A percentile compares a stretch with the other conserved stretches of the same genome.
Conservation (phyloP, 257 asterid species). For the Gardenia jasminoides region DNA sequence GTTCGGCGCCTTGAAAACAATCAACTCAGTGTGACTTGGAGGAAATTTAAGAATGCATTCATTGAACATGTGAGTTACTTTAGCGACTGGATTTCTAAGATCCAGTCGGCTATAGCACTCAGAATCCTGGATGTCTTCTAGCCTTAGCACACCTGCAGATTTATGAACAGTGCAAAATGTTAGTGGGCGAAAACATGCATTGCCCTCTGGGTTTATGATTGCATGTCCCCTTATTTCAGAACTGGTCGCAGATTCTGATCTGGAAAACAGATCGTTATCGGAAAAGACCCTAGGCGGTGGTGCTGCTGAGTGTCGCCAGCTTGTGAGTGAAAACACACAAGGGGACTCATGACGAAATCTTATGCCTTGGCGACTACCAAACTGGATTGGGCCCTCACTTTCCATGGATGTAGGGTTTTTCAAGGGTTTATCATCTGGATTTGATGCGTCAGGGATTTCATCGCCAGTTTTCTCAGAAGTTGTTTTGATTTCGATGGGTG, state of each 20-base stretch:
- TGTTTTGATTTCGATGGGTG: neutral
- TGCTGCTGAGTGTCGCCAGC: neutral
- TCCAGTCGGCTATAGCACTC: constrained; percentile 24
- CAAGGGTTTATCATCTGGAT: neutral
- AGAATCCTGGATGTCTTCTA: constrained; percentile 19
- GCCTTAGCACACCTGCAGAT: constrained; percentile 11
- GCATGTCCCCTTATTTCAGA: neutral
- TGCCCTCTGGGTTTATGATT: neutral
- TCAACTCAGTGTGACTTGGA: neutral
- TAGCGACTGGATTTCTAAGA: neutral
- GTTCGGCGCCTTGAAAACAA: neutral
- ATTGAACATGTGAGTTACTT: constrained; percentile 25
- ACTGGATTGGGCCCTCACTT: neutral
- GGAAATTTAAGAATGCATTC: constrained; percentile 35
- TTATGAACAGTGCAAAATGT: constrained; percentile 39
- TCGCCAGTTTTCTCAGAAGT: neutral
- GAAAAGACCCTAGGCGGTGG: neutral
- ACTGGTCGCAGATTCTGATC: neutral
- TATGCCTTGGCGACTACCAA: neutral
- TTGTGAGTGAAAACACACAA: constrained; percentile 1
- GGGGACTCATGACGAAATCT: neutral
- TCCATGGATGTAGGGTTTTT: too few relatives aligned
- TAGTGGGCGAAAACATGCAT: neutral
- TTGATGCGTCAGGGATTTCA: neutral
- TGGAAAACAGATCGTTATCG: neutral